A percentile compares a stretch with the other conserved stretches of the same genome.
These are phyloP conservation scores for Agrocybe praecox DNA, from an alignment of 768 basidiomycete species.

Conservation along the genomic window DNA sequence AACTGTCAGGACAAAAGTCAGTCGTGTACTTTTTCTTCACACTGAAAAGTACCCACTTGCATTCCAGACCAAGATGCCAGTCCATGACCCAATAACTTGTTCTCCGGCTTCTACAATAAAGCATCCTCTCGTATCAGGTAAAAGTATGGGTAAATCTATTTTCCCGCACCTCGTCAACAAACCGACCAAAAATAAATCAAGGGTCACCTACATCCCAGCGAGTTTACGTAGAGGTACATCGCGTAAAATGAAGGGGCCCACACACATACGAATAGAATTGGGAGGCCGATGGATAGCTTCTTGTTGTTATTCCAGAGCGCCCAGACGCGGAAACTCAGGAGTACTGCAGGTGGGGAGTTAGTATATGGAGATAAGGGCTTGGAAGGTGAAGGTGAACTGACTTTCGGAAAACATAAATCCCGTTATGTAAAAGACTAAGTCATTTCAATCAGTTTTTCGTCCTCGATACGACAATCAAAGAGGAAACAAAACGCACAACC, in stretches of 20 bases:
- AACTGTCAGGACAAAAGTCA: not conserved
- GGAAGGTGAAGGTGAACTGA: not conserved
- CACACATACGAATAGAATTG: not conserved
- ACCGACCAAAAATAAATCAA: not conserved
- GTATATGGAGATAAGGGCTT: too few relatives aligned
- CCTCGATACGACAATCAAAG: not conserved
- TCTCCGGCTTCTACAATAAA: slow-evolving; percentile 1
- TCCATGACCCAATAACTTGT: slow-evolving; percentile 1
- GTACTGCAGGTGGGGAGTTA: not conserved
- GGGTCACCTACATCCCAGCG: not conserved
- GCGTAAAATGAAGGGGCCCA: not conserved
- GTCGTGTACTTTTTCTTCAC: not conserved
- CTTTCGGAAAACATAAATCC: slow-evolving; percentile 4
- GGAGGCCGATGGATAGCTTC: not conserved
- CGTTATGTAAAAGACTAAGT: slow-evolving; percentile 1
- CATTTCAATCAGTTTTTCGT: not conserved
- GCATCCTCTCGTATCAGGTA: not conserved
- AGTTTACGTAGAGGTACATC: not conserved
- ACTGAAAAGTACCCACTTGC: not conserved
- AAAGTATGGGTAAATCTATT: not conserved
- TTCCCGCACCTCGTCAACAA: not conserved
- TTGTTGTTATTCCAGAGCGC: not conserved
- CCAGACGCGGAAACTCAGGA: slow-evolving; percentile 6
- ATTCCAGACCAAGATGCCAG: slow-evolving; percentile 3
- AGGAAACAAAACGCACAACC: not conserved